Evolutionary conservation across 2,329 filamentous ascomycete genomes (phyloP), one percentile per base, ranked within the genome.

Genomic region (Phoma sp.): DNA sequence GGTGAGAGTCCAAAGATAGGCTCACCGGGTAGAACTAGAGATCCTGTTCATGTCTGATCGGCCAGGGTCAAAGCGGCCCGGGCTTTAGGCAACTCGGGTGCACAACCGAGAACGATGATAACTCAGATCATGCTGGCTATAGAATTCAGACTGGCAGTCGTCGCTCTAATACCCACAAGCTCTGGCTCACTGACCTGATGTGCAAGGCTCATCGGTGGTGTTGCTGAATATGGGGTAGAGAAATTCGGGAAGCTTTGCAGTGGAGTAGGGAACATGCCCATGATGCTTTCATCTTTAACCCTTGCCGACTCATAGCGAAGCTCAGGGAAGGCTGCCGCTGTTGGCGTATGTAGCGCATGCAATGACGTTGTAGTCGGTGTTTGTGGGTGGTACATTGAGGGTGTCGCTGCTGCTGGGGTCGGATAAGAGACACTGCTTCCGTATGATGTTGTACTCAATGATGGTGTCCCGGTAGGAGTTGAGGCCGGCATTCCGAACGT

Each of bases 91-190:
- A 34, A 2, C 11, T 15, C 5, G 15, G 14, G 40, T 23, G 23
- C 9, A 6, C 21, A 42, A 14, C 12, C 15, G 28, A 26, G 5
- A 14, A 11, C 15, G 5, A 2, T 2, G 21, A 17, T 14, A 15
- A 28, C 36, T 53, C 53, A 71, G 21, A 75, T 74, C 72, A 75
- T 74, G 51, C 71, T 70, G 14, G 72, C 71, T 21, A 75, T 67
- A 11, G 68, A 72, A 46, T 68, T 73, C 10, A 74, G 60, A 26
- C 68, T 62, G 7, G 68, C 61, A 2, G 68, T 61, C 3, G 67
- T 64, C 6, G 67, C 63, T 30, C 69, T 66, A 15, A 75, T 67
- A 14, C 72, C 71, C 5, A 74, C 68, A 12, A 74, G 56, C 39
- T 75, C 72, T 7, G 72, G 72, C 48, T 74, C 71, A 15, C 66